Evolutionary conservation across 176 grass and related monocot genomes (phyloP), one percentile per base, ranked within the genome.

Genomic region (Oryza australiensis): DNA sequence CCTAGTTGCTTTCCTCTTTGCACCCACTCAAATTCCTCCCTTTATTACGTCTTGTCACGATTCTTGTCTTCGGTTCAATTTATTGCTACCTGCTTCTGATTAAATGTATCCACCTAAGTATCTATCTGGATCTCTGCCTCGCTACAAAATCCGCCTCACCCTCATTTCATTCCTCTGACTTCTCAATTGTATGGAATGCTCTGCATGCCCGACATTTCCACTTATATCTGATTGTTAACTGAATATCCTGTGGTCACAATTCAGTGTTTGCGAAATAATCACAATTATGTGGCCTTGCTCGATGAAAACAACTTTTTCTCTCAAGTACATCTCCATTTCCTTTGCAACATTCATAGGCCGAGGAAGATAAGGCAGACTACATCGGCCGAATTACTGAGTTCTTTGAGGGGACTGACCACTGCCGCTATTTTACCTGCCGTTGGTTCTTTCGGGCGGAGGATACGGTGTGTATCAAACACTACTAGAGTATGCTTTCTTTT

Each of bases 391-490:
- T 94, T 24, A 77, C 84, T 3, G 95, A 98, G 63, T 79, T 98
- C 7, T 98, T 98, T 60, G 85, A 95, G 83, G 85, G 88, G 9
- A 63, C 18, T 29, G 84, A 93, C 10, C n/a, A 4, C 0, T 1
- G 62, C 42, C 11, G 59, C 16, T 95, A 98, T 55, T 98, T 98
- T 57, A 90, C 87, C 18, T 94, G 90, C 1, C 87, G 88, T 4
- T 98, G 95, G 95, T 98, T 91, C 40, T 98, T 90, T 38, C 87
- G 88, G 5, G 72, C 92, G 0, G 88, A 93, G 84, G 95, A 95
- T 51, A 98, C 92, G 18, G 95, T 98, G 30, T 0, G 84, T 82
- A 66, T 26, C 41, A 9, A 57, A 4, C 11, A 29, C 11, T 74
- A 20, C 11, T 74, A 23, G 5, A 5, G 4, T 34, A 29, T 64